phyloP scores from a whole-genome alignment of 192 early-diverging fungal genomes.

The Coemansia sp. region DNA sequence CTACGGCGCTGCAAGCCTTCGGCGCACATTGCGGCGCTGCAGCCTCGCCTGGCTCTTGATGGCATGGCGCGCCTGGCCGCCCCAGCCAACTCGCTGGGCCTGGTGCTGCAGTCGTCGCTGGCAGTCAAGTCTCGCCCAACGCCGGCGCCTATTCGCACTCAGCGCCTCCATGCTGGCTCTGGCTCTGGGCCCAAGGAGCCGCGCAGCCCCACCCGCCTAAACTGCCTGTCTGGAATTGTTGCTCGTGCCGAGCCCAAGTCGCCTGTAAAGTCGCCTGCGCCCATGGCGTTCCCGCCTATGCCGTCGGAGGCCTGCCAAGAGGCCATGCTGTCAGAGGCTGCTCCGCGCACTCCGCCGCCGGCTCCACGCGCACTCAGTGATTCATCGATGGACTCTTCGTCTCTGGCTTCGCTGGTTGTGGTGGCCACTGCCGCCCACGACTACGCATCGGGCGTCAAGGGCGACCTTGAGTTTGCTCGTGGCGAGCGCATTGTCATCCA shows the following conservation, averaged over 20 bases:
- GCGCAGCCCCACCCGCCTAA: constrained; percentile 34
- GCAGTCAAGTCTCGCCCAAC: constrained; percentile 23
- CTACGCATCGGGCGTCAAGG: constrained; percentile 50
- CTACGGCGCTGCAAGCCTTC: constrained; percentile 44
- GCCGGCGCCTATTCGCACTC: constrained; percentile 38
- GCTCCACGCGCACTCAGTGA: constrained; percentile 13
- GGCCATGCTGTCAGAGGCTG: constrained; percentile 44
- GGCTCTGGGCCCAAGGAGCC: constrained; percentile 33
- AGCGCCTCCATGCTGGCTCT: constrained; percentile 48
- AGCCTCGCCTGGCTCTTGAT: constrained; percentile 22
- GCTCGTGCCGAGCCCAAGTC: not conserved
- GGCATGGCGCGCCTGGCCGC: constrained; percentile 26
- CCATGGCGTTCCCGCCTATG: constrained; percentile 52
- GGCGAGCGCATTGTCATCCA: constrained; percentile 54
- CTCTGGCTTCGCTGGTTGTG: constrained; percentile 37
- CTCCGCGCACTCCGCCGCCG: constrained; percentile 1
- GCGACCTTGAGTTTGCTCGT: constrained; percentile 44
- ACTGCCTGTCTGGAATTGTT: constrained; percentile 40
- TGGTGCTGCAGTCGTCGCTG: constrained; percentile 39
- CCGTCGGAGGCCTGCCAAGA: constrained; percentile 53
- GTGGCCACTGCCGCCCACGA: constrained; percentile 52
- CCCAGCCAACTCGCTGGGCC: constrained; percentile 50
- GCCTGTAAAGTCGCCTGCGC: constrained; percentile 13
- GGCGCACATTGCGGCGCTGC: constrained; percentile 26
- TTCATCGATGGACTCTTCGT: constrained; percentile 1